These are phyloP conservation scores for Tuber calosporum DNA, from an alignment of 495 filamentous ascomycete genomes.

Conservation along the genomic window DNA sequence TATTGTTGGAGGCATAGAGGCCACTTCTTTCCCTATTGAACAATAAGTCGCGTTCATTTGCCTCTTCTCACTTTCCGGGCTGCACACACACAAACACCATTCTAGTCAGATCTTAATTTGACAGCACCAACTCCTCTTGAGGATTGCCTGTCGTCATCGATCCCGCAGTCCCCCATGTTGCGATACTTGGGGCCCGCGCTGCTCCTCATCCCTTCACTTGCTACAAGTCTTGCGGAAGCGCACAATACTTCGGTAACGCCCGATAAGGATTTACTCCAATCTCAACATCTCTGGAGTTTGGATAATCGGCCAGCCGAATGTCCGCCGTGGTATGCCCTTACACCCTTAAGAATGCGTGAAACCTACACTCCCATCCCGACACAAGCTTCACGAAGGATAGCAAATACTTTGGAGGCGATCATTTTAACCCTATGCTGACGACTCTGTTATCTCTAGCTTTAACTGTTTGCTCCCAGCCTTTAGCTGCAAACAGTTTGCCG, in stretches of 20 bases:
- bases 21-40: conserved; percentile 9
- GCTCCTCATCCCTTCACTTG: conserved; percentile 25
- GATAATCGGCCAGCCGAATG: conserved; percentile 53
- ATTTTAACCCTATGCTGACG: conserved; percentile 9
- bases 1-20: background rate
- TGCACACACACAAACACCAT: background rate
- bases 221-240: conserved; percentile 10
- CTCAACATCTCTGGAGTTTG: conserved; percentile 33
- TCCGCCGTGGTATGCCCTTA: conserved; percentile 54
- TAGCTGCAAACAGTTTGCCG: conserved; percentile 76
- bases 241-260: conserved; percentile 27
- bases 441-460: conserved; percentile 55
- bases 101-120: background rate
- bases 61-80: background rate
- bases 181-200: conserved; percentile 33
- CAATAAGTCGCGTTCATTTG: background rate
- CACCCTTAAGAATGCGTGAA: background rate
- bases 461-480: conserved; percentile 94
- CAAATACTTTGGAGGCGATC: background rate
- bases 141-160: background rate
- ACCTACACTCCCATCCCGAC: background rate
- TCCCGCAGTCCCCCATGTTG: conserved; percentile 29
- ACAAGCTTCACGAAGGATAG: background rate
- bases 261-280: conserved; percentile 28
- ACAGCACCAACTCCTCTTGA: background rate